phyloP scores from a whole-genome alignment of 148 eudicot genomes.

The Dianthus caryophyllus region DNA sequence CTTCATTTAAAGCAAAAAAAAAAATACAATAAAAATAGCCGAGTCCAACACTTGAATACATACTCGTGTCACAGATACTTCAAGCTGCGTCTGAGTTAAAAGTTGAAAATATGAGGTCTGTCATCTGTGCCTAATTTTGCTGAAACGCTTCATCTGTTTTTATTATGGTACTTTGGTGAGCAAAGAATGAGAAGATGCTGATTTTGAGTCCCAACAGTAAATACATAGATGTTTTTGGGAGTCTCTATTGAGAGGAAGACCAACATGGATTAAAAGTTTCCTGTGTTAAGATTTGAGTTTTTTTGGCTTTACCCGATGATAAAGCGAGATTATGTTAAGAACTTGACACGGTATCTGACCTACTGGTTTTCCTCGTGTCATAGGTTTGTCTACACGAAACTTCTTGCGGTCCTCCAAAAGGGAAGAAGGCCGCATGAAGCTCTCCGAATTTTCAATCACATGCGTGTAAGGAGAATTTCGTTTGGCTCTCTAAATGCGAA shows the following conservation, averaged over 20 bases:
- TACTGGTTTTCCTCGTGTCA: conserved; percentile 9
- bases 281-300: background rate
- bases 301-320: background rate
- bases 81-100: no score
- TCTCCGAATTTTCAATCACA: conserved; percentile 65
- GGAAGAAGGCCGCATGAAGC: conserved; percentile 79
- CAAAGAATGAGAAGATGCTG: background rate
- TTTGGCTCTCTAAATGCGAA: conserved; percentile 15
- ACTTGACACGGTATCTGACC: background rate
- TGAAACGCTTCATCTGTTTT: background rate
- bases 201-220: background rate
- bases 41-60: no score
- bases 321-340: background rate
- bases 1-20: no score
- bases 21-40: no score
- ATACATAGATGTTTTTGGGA: background rate
- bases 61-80: no score
- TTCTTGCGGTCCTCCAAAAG: conserved; percentile 79
- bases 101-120: background rate
- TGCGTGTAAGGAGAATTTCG: conserved; percentile 60
- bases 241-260: background rate
- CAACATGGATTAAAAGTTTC: background rate
- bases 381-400: conserved; percentile 94
- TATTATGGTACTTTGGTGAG: background rate
- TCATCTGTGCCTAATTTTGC: background rate